Evolutionary conservation across 371 early-diverging fungal species (phyloP), one percentile per base, ranked within the genome.

Genomic region (Mucor plumbeus): DNA sequence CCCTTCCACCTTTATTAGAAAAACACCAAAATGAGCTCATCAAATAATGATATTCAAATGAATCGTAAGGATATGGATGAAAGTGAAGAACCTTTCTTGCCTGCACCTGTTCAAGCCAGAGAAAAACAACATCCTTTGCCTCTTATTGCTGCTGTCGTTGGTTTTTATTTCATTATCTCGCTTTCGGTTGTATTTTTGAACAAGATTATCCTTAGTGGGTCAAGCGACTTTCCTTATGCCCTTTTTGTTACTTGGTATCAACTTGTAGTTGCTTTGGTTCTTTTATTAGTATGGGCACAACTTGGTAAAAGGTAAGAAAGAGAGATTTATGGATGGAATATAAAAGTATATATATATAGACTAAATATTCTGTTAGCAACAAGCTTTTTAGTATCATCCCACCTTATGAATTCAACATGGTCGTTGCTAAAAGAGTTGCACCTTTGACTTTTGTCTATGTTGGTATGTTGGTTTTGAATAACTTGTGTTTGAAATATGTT

Each of bases 151-250:
- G 67, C 79, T 6, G 89, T 90, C 14, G 83, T 91, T 55, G 78
- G 82, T 48, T 91, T 90, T 62, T 91, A 91, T 69, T 90, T 89
- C 79, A 76, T 83, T 64, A 85, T 83, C 63, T 91, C 91, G 14
- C 80, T 91, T 39, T 83, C 91, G 5, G 90, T 91, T n/a, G 91
- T 91, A 26, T 91, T 90, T 61, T 77, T 91, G 56, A 91, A 91
- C 79, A 91, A 91, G 84, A 85, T 85, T 68, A 90, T 91, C 67
- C 74, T 91, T 63, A 86, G 87, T 59, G 83, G 83, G 6, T 81
- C 87, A 15, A 56, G 68, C 21, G 87, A 89, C 13, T 91, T 91
- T 63, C 85, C 88, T 7, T 91, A 84, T 77, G 89, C 91, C 38
- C 79, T 88, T 35, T 89, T 88, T 58, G 88, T 89, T 41, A 91